Evolutionary conservation across 257 asterid species (phyloP).

Genomic region (Przewalskia tangutica): DNA sequence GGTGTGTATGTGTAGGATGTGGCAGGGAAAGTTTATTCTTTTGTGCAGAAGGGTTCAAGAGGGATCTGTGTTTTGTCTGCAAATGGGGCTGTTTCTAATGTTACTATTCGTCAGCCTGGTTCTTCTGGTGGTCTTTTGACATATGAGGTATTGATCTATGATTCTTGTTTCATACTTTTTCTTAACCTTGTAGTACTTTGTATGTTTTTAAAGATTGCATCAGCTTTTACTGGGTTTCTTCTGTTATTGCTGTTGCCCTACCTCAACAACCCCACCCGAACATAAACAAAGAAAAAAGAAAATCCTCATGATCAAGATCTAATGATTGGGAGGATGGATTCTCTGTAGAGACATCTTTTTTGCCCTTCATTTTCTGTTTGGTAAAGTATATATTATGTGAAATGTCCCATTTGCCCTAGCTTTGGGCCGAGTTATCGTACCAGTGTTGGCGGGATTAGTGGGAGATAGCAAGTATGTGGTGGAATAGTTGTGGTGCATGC

Average conservation of each 20-base stretch:
- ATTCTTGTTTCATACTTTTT: neutral
- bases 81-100: constrained; percentile 82
- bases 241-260: neutral
- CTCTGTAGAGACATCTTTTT: neutral
- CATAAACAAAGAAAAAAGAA: neutral
- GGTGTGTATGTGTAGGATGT: constrained; percentile 42
- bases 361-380: neutral
- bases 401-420: neutral
- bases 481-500: neutral
- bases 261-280: neutral
- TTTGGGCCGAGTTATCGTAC: neutral
- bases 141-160: constrained; percentile 55
- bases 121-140: constrained; percentile 81
- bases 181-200: neutral
- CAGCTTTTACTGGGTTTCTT: neutral
- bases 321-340: neutral
- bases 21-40: constrained; percentile 72
- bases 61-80: constrained; percentile 91
- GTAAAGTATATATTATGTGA: no score
- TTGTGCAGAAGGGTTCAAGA: constrained; percentile 66
- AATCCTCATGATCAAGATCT: neutral
- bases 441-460: neutral
- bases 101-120: constrained; percentile 88
- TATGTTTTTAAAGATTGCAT: neutral
- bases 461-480: neutral